Percentiles rank a stretch among this genome's conserved stretches.
phyloP scores from a whole-genome alignment of 2,329 filamentous ascomycete species.

The Colletotrichum echinochloae region DNA sequence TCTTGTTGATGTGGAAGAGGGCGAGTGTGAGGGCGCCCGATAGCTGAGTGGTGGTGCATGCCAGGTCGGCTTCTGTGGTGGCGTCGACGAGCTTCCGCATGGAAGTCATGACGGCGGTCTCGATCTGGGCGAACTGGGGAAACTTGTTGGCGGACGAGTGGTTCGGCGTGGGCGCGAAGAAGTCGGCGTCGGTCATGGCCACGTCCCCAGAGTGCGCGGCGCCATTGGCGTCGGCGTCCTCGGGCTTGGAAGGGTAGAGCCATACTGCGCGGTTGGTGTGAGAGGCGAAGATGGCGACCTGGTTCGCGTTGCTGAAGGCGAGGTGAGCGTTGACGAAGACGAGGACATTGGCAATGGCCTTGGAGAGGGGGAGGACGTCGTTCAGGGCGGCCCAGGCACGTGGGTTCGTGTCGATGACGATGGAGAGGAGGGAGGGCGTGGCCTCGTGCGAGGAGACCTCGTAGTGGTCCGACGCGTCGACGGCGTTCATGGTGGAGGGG shows the following conservation, averaged over 20 bases:
- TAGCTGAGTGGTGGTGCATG: constrained; percentile 85
- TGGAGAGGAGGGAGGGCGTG: constrained; percentile 84
- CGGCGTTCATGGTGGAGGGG: constrained; percentile 62
- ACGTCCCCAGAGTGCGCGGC: constrained; percentile 61
- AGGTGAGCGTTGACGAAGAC: constrained; percentile 98
- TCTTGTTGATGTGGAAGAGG: constrained; percentile 90
- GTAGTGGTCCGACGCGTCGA: constrained; percentile 72
- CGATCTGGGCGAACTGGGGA: constrained; percentile 88
- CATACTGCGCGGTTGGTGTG: constrained; percentile 89
- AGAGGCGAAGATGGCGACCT: constrained; percentile 90
- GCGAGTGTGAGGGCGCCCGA: constrained; percentile 92
- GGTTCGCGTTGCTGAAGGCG: constrained; percentile 92
- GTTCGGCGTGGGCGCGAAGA: constrained; percentile 48
- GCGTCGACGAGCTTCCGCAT: constrained; percentile 78
- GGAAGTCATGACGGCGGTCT: constrained; percentile 81
- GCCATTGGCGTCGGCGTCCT: constrained; percentile 38
- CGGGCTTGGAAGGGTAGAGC: constrained; percentile 78
- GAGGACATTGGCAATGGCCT: constrained; percentile 87
- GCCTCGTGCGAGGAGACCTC: constrained; percentile 65
- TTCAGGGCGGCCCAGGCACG: constrained; percentile 89
- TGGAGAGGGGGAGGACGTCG: constrained; percentile 80
- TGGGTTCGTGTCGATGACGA: constrained; percentile 96
- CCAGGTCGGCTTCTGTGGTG: constrained; percentile 74
- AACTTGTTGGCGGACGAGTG: constrained; percentile 83
- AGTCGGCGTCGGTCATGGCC: constrained; percentile 65